Conservation (phyloP, 179 eudicot species). For the Silene noctiflora region DNA sequence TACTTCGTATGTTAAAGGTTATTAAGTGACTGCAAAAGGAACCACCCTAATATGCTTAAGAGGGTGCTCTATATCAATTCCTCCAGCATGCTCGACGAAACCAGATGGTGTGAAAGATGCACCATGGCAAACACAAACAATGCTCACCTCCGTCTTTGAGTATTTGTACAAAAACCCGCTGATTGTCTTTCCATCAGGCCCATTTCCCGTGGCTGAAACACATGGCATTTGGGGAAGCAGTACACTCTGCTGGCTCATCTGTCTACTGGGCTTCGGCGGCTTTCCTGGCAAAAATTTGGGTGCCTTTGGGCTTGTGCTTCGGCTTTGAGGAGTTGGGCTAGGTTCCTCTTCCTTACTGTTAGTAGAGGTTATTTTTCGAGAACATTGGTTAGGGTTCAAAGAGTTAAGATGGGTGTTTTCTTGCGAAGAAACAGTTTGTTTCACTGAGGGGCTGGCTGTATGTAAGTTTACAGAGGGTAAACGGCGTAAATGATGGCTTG, state of each 20-base stretch:
- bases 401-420: conserved; percentile 7
- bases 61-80: conserved; percentile 53
- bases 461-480: not conserved
- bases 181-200: conserved; percentile 64
- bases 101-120: conserved; percentile 60
- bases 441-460: not conserved
- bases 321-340: conserved; percentile 14
- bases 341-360: conserved; percentile 15
- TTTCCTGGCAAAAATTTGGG: conserved; percentile 24
- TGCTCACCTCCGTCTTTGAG: conserved; percentile 50
- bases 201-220: conserved; percentile 67
- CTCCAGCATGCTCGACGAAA: conserved; percentile 84
- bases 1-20: not conserved
- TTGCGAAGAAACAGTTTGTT: conserved; percentile 16
- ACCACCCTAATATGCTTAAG: conserved; percentile 56
- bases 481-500: conserved; percentile 9
- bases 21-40: conserved; percentile 36
- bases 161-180: conserved; percentile 62
- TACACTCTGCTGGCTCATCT: conserved; percentile 14
- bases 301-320: conserved; percentile 17
- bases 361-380: conserved; percentile 12
- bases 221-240: conserved; percentile 50
- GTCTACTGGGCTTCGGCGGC: conserved; percentile 40
- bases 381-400: conserved; percentile 5
- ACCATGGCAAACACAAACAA: conserved; percentile 74